These are phyloP conservation scores for Phytophthora meadii DNA, from an alignment of 352 stramenopile species.

Conservation along the genomic window DNA sequence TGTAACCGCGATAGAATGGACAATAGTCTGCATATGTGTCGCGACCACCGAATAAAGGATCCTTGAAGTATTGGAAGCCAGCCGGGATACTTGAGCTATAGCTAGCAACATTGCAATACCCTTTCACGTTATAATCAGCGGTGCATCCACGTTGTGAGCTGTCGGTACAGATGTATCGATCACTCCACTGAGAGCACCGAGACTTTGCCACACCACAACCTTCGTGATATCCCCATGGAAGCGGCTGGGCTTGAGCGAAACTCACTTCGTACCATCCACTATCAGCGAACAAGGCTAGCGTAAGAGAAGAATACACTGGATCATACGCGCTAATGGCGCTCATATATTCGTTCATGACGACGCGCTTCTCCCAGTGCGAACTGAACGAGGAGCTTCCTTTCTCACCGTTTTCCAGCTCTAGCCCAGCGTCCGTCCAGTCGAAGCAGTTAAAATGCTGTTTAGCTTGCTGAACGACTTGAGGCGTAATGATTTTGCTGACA, in stretches of 20 bases:
- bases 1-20: slow-evolving; percentile 79
- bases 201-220: slow-evolving; percentile 70
- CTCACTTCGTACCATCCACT: slow-evolving; percentile 83
- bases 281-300: slow-evolving; percentile 81
- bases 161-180: slow-evolving; percentile 70
- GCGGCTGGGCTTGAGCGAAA: slow-evolving; percentile 60
- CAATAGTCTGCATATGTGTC: slow-evolving; percentile 84
- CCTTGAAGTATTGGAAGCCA: slow-evolving; percentile 85
- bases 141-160: slow-evolving; percentile 58
- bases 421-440: slow-evolving; percentile 62
- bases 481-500: slow-evolving; percentile 81
- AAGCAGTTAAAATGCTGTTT: slow-evolving; percentile 85
- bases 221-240: slow-evolving; percentile 80
- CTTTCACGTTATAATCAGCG: slow-evolving; percentile 70
- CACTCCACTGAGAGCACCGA: slow-evolving; percentile 72
- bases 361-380: slow-evolving; percentile 86
- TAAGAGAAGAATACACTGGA: slow-evolving; percentile 76
- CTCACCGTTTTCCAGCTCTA: slow-evolving; percentile 81
- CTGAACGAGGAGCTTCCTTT: slow-evolving; percentile 65
- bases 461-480: slow-evolving; percentile 62
- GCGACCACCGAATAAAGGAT: slow-evolving; percentile 58
- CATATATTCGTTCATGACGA: slow-evolving; percentile 89
- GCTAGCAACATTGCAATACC: slow-evolving; percentile 75
- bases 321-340: slow-evolving; percentile 80
- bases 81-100: slow-evolving; percentile 76